Conservation (phyloP, 2,329 filamentous ascomycete genomes). For the Ascosphaera aggregata region DNA sequence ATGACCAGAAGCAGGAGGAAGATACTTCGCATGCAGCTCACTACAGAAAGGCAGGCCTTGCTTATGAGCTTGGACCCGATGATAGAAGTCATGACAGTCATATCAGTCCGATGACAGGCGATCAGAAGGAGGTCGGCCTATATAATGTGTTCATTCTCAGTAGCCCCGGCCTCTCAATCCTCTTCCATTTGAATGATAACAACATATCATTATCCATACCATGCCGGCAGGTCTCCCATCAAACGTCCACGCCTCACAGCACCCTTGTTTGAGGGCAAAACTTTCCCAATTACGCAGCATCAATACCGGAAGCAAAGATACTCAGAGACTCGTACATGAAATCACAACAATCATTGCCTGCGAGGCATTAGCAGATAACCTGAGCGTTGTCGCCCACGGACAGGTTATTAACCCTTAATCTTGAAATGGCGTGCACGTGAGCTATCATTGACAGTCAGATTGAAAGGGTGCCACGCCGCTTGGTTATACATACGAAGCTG, state of each 20-base stretch:
- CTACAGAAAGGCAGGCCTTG: too few relatives aligned
- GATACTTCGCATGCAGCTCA: too few relatives aligned
- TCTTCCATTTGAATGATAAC: background rate
- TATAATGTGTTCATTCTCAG: background rate
- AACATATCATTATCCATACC: slow-evolving; percentile 1
- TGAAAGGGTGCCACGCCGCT: slow-evolving; percentile 52
- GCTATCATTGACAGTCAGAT: background rate
- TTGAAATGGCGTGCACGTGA: background rate
- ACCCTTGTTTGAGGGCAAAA: slow-evolving; percentile 74
- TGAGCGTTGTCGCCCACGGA: slow-evolving; percentile 34
- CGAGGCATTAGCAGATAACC: slow-evolving; percentile 47
- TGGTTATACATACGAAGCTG: slow-evolving; percentile 48
- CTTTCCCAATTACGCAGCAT: slow-evolving; percentile 69
- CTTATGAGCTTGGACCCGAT: background rate
- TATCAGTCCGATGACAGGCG: background rate
- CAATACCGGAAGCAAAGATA: slow-evolving; percentile 45
- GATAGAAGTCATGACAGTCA: background rate
- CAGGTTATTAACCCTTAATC: slow-evolving; percentile 23
- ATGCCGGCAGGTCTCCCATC: slow-evolving; percentile 18
- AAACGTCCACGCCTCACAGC: slow-evolving; percentile 52
- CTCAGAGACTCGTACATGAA: slow-evolving; percentile 63
- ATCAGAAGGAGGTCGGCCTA: background rate
- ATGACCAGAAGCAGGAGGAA: too few relatives aligned
- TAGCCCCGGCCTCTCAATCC: background rate
- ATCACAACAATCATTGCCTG: slow-evolving; percentile 62